A percentile compares a stretch with the other conserved stretches of the same genome.
These are phyloP conservation scores for Pseudogymnoascus sp. DNA, from an alignment of 2,329 filamentous ascomycete species.

Conservation along the genomic window DNA sequence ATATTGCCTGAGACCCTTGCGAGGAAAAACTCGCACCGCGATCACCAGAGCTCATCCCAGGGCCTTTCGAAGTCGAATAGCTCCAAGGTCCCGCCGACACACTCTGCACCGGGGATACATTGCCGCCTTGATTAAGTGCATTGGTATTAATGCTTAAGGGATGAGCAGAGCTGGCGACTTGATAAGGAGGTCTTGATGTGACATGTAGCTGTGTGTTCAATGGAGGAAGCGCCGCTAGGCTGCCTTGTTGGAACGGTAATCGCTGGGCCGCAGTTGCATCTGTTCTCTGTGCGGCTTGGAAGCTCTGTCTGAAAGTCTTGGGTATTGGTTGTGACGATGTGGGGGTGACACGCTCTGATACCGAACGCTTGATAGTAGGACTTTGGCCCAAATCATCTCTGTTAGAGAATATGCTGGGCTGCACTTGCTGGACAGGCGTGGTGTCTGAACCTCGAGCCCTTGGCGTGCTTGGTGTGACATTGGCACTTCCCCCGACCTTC, in stretches of 20 bases:
- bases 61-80: neutral
- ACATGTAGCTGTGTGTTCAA: neutral
- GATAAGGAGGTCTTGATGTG: neutral
- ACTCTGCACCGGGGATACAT: neutral
- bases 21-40: neutral
- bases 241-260: neutral
- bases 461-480: neutral
- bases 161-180: neutral
- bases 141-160: neutral
- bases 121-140: neutral
- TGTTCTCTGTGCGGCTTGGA: neutral
- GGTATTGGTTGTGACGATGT: slow-evolving; percentile 4
- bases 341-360: neutral
- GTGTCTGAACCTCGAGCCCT: neutral
- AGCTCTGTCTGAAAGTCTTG: neutral
- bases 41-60: neutral
- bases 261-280: neutral
- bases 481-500: neutral
- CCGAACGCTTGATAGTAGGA: neutral
- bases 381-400: neutral
- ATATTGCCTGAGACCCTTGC: neutral
- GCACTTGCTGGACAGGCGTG: neutral
- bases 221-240: neutral
- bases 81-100: neutral
- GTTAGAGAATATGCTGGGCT: neutral